Conservation (phyloP, 768 basidiomycete species). For the Polyporus arcularius region DNA sequence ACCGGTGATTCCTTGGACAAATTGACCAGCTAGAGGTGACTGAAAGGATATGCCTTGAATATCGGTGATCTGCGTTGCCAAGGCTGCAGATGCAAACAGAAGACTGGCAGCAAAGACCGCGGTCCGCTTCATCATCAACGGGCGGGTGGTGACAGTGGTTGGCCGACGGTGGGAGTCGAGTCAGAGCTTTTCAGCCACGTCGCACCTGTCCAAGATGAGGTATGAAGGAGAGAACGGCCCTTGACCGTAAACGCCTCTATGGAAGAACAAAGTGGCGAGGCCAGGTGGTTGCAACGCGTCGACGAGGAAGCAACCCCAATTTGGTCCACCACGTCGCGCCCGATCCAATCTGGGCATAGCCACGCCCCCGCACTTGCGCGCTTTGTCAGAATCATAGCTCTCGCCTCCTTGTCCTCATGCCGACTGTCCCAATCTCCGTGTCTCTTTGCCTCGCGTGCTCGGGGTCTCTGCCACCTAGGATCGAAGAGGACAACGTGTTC, state of each 20-base stretch:
- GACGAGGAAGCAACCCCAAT: conserved; percentile 6
- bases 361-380: neutral
- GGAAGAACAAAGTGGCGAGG: neutral
- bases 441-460: conserved; percentile 32
- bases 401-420: neutral
- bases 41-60: conserved; percentile 52
- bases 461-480: conserved; percentile 28
- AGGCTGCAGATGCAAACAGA: neutral
- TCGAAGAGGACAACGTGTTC: conserved; percentile 34
- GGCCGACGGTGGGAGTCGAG: neutral
- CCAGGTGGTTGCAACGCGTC: conserved; percentile 1
- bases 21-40: conserved; percentile 48
- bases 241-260: neutral
- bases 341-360: conserved; percentile 11
- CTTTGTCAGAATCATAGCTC: neutral
- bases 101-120: neutral
- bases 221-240: neutral
- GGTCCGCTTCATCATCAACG: neutral
- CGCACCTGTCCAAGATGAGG: neutral
- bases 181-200: neutral
- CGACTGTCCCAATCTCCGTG: neutral
- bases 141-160: neutral
- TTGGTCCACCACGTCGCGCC: neutral
- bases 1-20: conserved; percentile 49
- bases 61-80: conserved; percentile 32